Evolutionary conservation across 2,329 filamentous ascomycete species (phyloP), one percentile per base, ranked within the genome.

Genomic region (Colletotrichum sp.): DNA sequence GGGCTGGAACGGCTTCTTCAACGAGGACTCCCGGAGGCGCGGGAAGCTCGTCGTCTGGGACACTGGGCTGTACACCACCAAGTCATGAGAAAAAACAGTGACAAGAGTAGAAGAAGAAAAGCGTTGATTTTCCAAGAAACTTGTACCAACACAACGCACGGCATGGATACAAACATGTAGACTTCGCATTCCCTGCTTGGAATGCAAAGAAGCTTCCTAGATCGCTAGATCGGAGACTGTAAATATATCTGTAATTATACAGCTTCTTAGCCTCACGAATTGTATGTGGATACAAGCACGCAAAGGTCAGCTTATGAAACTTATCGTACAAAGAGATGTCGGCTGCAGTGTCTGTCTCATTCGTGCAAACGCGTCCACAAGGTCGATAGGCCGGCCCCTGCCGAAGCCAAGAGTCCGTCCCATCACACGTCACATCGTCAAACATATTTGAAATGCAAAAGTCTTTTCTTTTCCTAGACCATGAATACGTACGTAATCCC

Each of bases 41-140:
- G 92, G 92, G 1, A 85, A 86, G 77, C 85, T 94, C 78, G 85
- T 93, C 32, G 90, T 94, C 21, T 94, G 92, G 92, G 88, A 91
- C 60, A 89, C 88, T 5, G 85, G 86, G 6, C 72, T 86, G 21
- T 85, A 84, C 65, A 72, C 60, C 18, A 68, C 67, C 12, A 28
- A 44, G 24, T 63, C 72, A 8, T 70, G 44, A 36, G n/a, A 21
- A 49, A n/a, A 6, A 21, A 8, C 18, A 49, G 44, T 12, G 6
- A 21, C 44, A 49, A 49, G n/a, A 21, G 10, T 10, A n/a, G 16
- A 21, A 49, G 44, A 49, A 49, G 44, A 49, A 49, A 49, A 49
- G 44, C n/a, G n/a, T 49, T 49, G 44, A 13, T 49, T 49, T 21
- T 10, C 44, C 16, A 13, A 44, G 6, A n/a, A 3, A 8, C 16